Conservation (phyloP, 306 rosid species). For the Inga laurina region DNA sequence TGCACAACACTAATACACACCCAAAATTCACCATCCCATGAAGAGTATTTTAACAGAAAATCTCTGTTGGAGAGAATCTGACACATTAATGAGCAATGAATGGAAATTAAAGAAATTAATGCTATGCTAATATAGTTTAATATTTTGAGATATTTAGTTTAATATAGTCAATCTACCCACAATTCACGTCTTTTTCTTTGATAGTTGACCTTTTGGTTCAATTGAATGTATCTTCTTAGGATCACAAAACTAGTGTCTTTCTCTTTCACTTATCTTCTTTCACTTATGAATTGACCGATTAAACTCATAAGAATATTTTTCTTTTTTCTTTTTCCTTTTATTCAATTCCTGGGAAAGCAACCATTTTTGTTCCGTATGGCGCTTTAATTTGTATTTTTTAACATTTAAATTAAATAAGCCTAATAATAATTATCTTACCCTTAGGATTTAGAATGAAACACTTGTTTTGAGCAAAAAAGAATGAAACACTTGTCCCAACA, state of each 20-base stretch:
- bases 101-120: not conserved
- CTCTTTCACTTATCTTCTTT: no score
- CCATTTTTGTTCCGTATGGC: no score
- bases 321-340: no score
- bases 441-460: no score
- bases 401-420: not conserved
- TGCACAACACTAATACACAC: no score
- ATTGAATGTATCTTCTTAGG: not conserved
- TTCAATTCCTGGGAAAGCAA: no score
- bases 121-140: not conserved
- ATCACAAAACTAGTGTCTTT: not conserved
- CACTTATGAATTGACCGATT: no score
- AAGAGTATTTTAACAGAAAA: not conserved
- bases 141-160: not conserved
- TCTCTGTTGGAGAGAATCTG: not conserved
- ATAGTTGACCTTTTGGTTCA: not conserved
- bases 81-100: not conserved
- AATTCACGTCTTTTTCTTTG: not conserved
- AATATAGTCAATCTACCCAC: not conserved
- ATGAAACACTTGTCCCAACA: no score
- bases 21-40: no score
- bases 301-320: not conserved
- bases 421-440: no score
- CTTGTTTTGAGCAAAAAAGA: no score
- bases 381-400: no score